phyloP scores from a whole-genome alignment of 129 eudicot species.

The Centrapalus pauciflorus region DNA sequence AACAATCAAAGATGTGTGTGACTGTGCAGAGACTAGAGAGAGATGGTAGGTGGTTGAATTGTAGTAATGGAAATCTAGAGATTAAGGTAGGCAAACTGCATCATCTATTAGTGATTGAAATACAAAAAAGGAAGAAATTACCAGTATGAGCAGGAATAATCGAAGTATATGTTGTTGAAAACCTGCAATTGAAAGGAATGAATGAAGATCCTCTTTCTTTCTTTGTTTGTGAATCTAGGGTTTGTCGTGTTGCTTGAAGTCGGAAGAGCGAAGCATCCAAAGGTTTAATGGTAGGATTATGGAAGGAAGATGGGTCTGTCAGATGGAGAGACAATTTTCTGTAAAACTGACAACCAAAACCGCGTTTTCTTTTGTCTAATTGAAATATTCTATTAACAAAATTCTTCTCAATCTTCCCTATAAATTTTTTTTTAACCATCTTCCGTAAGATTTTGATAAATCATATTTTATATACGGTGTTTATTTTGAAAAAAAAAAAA shows the following conservation, averaged over 20 bases:
- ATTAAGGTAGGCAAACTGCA: neutral
- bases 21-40: too few species aligned
- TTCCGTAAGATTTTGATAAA: too few species aligned
- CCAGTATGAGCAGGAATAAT: conserved; percentile 12
- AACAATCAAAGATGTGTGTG: too few species aligned
- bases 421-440: too few species aligned
- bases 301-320: conserved; percentile 9
- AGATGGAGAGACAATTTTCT: conserved; percentile 18
- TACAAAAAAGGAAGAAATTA: neutral
- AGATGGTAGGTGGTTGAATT: neutral
- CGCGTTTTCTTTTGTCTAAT: neutral
- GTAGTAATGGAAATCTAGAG: neutral
- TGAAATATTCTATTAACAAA: too few species aligned
- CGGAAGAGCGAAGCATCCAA: neutral
- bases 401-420: too few species aligned
- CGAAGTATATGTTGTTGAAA: neutral
- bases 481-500: too few species aligned
- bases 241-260: neutral
- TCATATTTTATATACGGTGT: too few species aligned
- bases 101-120: neutral
- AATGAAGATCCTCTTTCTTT: too few species aligned
- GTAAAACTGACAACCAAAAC: conserved; percentile 26
- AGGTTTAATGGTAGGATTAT: conserved; percentile 2
- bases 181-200: neutral
- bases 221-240: too few species aligned